Conservation (phyloP, 768 basidiomycete genomes). For the Tulasnella sp. region DNA sequence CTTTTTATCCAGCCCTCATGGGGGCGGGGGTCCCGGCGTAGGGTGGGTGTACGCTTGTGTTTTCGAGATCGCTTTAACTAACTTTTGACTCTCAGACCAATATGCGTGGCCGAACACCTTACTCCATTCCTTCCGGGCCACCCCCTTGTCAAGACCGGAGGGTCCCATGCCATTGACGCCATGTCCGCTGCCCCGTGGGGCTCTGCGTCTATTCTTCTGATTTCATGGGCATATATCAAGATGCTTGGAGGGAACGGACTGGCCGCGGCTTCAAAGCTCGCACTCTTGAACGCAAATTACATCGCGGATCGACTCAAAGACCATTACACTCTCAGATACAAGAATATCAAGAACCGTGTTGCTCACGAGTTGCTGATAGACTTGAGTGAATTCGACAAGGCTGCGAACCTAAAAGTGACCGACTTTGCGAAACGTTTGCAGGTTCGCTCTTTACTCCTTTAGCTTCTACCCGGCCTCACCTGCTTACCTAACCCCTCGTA, state of each 20-base stretch:
- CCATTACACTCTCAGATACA: slow-evolving; percentile 83
- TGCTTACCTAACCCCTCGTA: slow-evolving; percentile 36
- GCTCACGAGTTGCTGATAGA: slow-evolving; percentile 97
- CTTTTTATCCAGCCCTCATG: slow-evolving; percentile 67
- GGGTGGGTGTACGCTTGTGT: slow-evolving; percentile 50
- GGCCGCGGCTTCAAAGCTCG: slow-evolving; percentile 75
- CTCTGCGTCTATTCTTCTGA: slow-evolving; percentile 89
- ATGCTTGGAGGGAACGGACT: slow-evolving; percentile 97
- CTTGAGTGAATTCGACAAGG: slow-evolving; percentile 89
- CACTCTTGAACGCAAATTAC: slow-evolving; percentile 94
- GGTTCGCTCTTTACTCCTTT: slow-evolving; percentile 45
- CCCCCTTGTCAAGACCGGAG: slow-evolving; percentile 63
- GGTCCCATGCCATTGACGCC: slow-evolving; percentile 72
- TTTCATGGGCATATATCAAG: slow-evolving; percentile 99
- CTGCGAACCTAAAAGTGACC: slow-evolving; percentile 82
- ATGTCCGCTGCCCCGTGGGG: slow-evolving; percentile 92
- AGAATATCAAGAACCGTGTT: slow-evolving; percentile 85
- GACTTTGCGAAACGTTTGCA: slow-evolving; percentile 97
- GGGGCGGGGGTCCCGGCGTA: slow-evolving; percentile 95
- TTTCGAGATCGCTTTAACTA: slow-evolving; percentile 21
- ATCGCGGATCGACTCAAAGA: slow-evolving; percentile 84
- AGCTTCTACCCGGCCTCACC: not conserved
- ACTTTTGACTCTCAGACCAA: slow-evolving; percentile 53
- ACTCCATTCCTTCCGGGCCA: slow-evolving; percentile 92
- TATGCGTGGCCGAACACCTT: slow-evolving; percentile 90